These are phyloP conservation scores for Cyclotella sp. DNA, from an alignment of 108 stramenopile species.

Conservation along the genomic window DNA sequence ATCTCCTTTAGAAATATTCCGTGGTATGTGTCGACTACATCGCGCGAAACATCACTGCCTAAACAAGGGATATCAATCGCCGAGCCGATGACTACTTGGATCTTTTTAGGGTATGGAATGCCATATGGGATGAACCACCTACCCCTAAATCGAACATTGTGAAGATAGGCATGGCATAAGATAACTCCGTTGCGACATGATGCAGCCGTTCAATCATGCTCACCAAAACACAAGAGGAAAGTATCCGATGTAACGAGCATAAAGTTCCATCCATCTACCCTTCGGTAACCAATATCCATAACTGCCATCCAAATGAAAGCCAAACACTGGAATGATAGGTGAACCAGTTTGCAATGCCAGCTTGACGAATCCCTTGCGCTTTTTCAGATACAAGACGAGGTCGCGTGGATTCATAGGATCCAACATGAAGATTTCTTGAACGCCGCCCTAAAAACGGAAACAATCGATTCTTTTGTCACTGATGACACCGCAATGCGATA, in stretches of 20 bases:
- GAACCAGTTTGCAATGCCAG: conserved; percentile 76
- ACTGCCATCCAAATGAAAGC: conserved; percentile 66
- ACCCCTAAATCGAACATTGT: too few species aligned
- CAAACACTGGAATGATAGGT: conserved; percentile 85
- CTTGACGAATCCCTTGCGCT: conserved; percentile 90
- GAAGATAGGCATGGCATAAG: too few species aligned
- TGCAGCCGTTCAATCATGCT: too few species aligned
- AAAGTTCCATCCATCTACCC: conserved; percentile 33
- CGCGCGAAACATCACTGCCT: conserved; percentile 40
- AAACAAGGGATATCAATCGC: conserved; percentile 54
- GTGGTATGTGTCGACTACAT: conserved; percentile 58
- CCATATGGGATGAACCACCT: conserved; percentile 57
- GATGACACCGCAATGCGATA: background rate
- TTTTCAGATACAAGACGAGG: conserved; percentile 64
- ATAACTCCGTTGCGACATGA: too few species aligned
- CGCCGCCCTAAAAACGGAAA: conserved; percentile 46
- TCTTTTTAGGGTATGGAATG: conserved; percentile 52
- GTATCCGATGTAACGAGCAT: conserved; percentile 49
- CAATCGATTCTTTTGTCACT: background rate
- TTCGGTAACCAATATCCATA: conserved; percentile 57
- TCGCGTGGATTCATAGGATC: conserved; percentile 51
- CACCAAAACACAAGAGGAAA: conserved; percentile 53
- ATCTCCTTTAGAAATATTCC: conserved; percentile 53
- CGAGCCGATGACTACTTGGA: conserved; percentile 53
- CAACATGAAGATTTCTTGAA: conserved; percentile 61